These are phyloP conservation scores for Kwoniella mangroviensis DNA, from an alignment of 768 basidiomycete genomes.

Conservation along the genomic window DNA sequence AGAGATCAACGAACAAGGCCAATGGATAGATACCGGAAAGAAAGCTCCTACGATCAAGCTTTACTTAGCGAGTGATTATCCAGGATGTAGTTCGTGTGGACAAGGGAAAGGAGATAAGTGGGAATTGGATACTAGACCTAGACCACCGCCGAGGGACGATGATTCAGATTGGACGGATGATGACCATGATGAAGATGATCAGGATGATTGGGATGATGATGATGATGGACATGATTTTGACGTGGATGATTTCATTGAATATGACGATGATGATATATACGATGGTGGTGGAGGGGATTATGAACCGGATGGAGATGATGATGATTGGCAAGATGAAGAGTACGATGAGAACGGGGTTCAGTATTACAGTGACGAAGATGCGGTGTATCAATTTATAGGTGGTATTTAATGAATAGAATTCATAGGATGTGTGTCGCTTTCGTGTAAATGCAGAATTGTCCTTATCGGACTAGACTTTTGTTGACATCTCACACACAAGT, in stretches of 20 bases:
- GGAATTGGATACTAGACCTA: constrained; percentile 1
- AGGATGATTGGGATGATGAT: constrained; percentile 3
- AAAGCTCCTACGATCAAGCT: neutral
- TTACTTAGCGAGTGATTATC: constrained; percentile 5
- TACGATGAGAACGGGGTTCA: too few species aligned
- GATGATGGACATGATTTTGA: neutral
- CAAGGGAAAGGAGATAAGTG: constrained; percentile 8
- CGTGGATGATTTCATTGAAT: constrained; percentile 3
- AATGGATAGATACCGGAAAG: neutral
- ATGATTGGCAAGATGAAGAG: neutral
- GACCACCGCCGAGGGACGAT: constrained; percentile 8
- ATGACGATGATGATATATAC: constrained; percentile 4
- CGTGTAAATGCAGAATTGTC: too few species aligned
- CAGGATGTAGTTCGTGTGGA: constrained; percentile 5
- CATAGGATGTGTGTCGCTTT: too few species aligned
- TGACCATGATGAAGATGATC: constrained; percentile 3
- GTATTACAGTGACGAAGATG: too few species aligned
- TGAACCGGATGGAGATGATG: neutral
- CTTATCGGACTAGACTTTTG: too few species aligned
- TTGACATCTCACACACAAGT: too few species aligned
- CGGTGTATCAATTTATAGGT: too few species aligned
- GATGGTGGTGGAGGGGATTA: neutral
- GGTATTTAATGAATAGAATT: too few species aligned
- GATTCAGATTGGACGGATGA: constrained; percentile 16
- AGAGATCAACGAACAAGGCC: neutral